Evolutionary conservation across 2,329 filamentous ascomycete genomes (phyloP).

Genomic region (Fusarium sp.): DNA sequence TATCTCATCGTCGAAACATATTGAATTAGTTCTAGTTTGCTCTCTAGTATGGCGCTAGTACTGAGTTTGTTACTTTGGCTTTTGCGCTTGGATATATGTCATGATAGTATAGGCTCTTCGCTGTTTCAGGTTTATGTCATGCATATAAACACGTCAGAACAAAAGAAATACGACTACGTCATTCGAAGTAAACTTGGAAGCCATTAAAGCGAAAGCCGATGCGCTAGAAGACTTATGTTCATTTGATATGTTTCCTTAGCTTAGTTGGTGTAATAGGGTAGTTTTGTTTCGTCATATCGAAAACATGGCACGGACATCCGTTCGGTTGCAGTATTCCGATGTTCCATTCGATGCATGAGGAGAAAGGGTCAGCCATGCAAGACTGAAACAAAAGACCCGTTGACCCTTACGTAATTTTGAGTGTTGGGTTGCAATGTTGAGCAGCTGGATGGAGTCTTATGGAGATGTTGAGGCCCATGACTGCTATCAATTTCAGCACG

Average conservation of each 20-base stretch:
- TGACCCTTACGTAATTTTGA: neutral
- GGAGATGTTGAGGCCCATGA: neutral
- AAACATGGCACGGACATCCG: no score
- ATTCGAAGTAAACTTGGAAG: accelerated
- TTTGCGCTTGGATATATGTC: neutral
- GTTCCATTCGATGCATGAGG: neutral
- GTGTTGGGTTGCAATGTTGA: neutral
- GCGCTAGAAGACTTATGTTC: accelerated
- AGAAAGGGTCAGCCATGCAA: neutral
- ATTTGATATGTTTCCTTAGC: accelerated
- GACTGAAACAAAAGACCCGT: neutral
- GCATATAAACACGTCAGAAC: slow-evolving; percentile 4
- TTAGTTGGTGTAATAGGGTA: neutral
- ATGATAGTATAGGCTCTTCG: neutral
- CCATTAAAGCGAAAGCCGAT: accelerated
- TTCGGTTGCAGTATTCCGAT: neutral
- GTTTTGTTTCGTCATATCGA: neutral
- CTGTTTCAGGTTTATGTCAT: slow-evolving; percentile 1
- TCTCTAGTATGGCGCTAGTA: accelerated
- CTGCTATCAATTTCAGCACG: neutral
- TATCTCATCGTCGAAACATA: accelerated
- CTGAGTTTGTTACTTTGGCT: no score
- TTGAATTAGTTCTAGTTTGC: accelerated
- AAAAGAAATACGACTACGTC: neutral
- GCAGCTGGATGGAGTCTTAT: neutral